Conservation (phyloP, 1,139 yeast species). For the Diutina pseudorugosa region DNA sequence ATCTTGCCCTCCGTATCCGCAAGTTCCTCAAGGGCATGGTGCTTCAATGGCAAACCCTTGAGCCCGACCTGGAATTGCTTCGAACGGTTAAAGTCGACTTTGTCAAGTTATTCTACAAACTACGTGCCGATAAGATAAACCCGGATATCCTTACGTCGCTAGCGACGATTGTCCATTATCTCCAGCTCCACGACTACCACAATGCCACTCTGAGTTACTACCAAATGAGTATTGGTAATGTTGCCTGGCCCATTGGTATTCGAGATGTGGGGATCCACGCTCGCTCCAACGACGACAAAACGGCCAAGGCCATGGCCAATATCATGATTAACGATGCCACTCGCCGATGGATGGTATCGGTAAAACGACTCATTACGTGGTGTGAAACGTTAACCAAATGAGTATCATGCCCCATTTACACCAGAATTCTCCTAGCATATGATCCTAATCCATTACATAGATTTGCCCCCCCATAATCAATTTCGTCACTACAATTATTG, state of each 20-base stretch:
- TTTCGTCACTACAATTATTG: no score
- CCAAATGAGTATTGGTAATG: conserved; percentile 73
- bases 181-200: conserved; percentile 42
- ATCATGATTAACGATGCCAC: conserved; percentile 72
- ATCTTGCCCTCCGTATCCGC: conserved; percentile 31
- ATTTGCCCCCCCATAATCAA: no score
- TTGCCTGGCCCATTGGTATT: conserved; percentile 91
- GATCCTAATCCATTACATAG: no score
- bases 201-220: conserved; percentile 62
- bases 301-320: conserved; percentile 41
- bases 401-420: no score
- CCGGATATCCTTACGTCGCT: conserved; percentile 40
- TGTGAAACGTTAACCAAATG: neutral
- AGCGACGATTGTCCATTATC: conserved; percentile 44
- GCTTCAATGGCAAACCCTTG: conserved; percentile 27
- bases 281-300: conserved; percentile 38
- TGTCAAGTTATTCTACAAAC: conserved; percentile 45
- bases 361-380: conserved; percentile 57
- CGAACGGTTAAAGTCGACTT: conserved; percentile 49
- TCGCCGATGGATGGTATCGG: conserved; percentile 63
- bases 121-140: conserved; percentile 37
- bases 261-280: conserved; percentile 72
- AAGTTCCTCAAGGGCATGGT: conserved; percentile 36
- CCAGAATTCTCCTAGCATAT: no score
- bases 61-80: conserved; percentile 12